These are phyloP conservation scores for Fusarium armeniacum DNA, from an alignment of 2,329 filamentous ascomycete species.

Conservation along the genomic window DNA sequence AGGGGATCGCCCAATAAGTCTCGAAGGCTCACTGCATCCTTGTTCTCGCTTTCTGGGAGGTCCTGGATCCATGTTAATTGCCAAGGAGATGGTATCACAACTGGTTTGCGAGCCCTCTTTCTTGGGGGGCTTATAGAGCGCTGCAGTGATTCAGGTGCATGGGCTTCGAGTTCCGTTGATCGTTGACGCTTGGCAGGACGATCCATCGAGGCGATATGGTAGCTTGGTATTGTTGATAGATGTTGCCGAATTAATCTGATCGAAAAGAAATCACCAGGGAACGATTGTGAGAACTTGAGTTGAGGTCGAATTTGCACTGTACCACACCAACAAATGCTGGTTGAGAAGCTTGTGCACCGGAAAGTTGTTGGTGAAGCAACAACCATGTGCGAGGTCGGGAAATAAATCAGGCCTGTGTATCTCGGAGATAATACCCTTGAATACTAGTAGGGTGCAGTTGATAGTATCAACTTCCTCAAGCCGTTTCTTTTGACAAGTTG, in stretches of 20 bases:
- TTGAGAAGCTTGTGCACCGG: neutral
- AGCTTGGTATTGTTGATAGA: too few species aligned
- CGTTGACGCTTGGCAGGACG: constrained; percentile 52
- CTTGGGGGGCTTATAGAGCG: constrained; percentile 63
- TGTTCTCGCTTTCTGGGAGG: constrained; percentile 71
- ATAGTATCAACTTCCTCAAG: neutral
- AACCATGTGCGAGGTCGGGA: constrained; percentile 32
- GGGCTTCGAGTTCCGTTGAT: constrained; percentile 28
- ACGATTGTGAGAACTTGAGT: neutral
- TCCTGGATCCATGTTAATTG: constrained; percentile 78
- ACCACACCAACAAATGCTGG: neutral
- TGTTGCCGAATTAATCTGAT: neutral
- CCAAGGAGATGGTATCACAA: constrained; percentile 72
- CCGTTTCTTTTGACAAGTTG: neutral
- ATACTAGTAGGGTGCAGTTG: constrained; percentile 3
- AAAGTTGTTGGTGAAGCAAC: constrained; percentile 2
- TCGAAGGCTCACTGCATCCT: constrained; percentile 73
- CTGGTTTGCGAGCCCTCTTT: constrained; percentile 49
- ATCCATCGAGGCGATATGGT: constrained; percentile 49
- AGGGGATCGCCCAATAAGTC: constrained; percentile 81
- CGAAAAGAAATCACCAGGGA: neutral
- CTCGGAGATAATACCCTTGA: neutral
- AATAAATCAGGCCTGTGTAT: constrained; percentile 28
- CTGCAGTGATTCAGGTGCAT: constrained; percentile 51
- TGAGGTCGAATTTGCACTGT: neutral